Conservation (phyloP, 2,329 filamentous ascomycete genomes). For the Bisporella sp. region DNA sequence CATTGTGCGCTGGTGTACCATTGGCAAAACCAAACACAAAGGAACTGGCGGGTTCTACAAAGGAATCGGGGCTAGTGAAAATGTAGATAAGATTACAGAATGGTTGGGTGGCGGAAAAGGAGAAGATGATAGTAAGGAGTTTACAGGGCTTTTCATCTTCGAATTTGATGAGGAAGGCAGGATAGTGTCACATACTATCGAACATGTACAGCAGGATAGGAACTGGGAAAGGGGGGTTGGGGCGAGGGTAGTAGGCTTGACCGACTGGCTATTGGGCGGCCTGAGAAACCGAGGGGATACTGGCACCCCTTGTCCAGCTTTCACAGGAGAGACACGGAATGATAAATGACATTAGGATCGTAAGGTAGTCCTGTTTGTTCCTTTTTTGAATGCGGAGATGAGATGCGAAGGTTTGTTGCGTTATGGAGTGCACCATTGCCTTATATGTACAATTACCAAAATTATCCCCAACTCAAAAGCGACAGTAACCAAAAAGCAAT, state of each 20-base stretch:
- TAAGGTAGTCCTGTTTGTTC: too few relatives aligned
- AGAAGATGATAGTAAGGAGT: slow-evolving; percentile 62
- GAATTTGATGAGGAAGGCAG: slow-evolving; percentile 86
- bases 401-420: neutral
- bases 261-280: slow-evolving; percentile 87
- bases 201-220: slow-evolving; percentile 78
- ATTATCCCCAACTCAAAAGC: too few relatives aligned
- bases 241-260: slow-evolving; percentile 80
- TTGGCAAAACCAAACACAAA: slow-evolving; percentile 39
- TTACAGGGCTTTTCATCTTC: slow-evolving; percentile 89
- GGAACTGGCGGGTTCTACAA: slow-evolving; percentile 37
- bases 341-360: neutral
- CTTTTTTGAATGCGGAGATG: neutral
- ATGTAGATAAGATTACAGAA: slow-evolving; percentile 45
- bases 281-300: slow-evolving; percentile 39
- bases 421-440: too few relatives aligned
- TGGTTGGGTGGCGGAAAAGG: slow-evolving; percentile 39
- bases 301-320: slow-evolving; percentile 25
- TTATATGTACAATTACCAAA: too few relatives aligned
- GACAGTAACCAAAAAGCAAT: too few relatives aligned
- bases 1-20: slow-evolving; percentile 82
- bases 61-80: slow-evolving; percentile 34
- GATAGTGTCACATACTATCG: slow-evolving; percentile 83
- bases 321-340: slow-evolving; percentile 7
- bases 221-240: slow-evolving; percentile 77